phyloP scores from a whole-genome alignment of 2,329 filamentous ascomycete species.

The Colletotrichum chlorophyti region DNA sequence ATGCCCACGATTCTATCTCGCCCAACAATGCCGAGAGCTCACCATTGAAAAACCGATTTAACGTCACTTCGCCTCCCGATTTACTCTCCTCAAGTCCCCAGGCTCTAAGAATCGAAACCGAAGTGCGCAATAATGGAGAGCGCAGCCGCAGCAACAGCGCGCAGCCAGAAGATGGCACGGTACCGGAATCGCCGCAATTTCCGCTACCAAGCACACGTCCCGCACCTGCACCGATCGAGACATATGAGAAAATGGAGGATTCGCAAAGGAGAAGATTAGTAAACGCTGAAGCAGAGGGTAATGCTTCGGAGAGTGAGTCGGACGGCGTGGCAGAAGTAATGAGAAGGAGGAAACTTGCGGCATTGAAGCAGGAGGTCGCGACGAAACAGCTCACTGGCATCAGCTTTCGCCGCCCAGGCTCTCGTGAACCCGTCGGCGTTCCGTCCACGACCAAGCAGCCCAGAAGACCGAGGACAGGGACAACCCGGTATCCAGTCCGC shows the following conservation, averaged over 20 bases:
- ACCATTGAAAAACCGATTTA: conserved; percentile 56
- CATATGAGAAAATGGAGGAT: conserved; percentile 53
- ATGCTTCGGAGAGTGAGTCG: conserved; percentile 42
- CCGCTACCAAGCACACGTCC: neutral
- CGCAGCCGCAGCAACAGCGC: conserved; percentile 34
- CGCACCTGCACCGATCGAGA: conserved; percentile 41
- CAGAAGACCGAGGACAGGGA: neutral
- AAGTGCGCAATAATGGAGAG: conserved; percentile 31
- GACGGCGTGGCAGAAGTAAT: conserved; percentile 40
- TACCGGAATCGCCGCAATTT: conserved; percentile 43
- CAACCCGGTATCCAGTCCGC: neutral
- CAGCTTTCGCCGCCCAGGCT: conserved; percentile 35
- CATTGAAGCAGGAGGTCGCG: conserved; percentile 46
- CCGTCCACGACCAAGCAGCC: conserved; percentile 15
- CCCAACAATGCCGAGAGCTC: conserved; percentile 54
- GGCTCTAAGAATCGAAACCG: conserved; percentile 28
- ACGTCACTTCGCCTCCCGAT: conserved; percentile 53
- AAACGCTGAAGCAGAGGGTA: conserved; percentile 33
- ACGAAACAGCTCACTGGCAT: conserved; percentile 49
- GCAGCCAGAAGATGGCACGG: conserved; percentile 37
- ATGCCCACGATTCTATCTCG: conserved; percentile 51
- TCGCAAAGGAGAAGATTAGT: conserved; percentile 50
- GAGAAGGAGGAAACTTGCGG: conserved; percentile 45
- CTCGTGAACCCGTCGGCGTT: neutral
- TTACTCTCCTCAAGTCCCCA: conserved; percentile 49